Evolutionary conservation across 2,329 filamentous ascomycete genomes (phyloP).

Genomic region (Penicillium aurantiogriseum): DNA sequence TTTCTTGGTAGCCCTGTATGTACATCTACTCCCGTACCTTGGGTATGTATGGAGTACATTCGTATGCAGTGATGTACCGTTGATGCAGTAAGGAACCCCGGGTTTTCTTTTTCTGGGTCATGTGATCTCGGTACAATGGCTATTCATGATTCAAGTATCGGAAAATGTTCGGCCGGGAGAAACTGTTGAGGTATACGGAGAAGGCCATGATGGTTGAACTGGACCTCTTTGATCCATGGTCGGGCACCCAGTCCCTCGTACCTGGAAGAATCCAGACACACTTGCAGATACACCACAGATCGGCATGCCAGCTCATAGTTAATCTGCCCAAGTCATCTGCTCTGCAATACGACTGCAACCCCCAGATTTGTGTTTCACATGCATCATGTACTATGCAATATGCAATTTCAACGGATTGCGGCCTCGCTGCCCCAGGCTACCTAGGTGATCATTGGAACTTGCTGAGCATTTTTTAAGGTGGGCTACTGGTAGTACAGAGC

Average conservation of each 20-base stretch:
- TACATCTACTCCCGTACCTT: not conserved
- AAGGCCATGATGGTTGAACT: not conserved
- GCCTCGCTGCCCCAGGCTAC: not conserved
- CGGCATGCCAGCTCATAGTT: conserved; percentile 1
- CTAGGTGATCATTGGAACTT: not conserved
- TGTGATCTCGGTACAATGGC: not conserved
- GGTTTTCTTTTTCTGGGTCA: not conserved
- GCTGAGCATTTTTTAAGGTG: not conserved
- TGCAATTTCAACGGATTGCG: not conserved
- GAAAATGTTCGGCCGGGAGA: not conserved
- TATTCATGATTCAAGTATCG: not conserved
- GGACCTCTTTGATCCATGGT: not conserved
- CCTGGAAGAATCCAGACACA: not conserved
- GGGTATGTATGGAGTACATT: not conserved
- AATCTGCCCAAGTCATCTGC: not conserved
- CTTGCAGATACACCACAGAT: not conserved
- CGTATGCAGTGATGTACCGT: not conserved
- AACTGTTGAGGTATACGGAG: not conserved
- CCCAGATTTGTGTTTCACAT: conserved; percentile 1
- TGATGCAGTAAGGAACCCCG: not conserved
- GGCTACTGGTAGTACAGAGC: not conserved
- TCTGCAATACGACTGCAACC: not conserved
- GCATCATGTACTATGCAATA: not conserved
- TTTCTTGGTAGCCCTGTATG: too few relatives aligned
- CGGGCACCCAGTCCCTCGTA: not conserved